Evolutionary conservation across 192 early-diverging fungal genomes (phyloP), one percentile per base, ranked within the genome.

Genomic region (Bifiguratus adelaidae): DNA sequence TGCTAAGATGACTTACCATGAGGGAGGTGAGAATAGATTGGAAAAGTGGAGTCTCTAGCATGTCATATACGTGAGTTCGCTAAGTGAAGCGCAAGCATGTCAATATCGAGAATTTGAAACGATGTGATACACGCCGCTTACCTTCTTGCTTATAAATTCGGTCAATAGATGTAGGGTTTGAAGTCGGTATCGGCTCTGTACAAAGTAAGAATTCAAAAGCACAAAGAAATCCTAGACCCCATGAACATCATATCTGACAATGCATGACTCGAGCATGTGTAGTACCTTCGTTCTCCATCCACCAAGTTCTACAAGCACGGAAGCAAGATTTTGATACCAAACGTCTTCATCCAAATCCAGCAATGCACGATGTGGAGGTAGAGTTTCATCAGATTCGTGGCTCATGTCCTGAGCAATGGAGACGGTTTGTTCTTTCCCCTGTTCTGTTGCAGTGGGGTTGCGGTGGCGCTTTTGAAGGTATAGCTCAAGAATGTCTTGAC

Each of bases 61-160:
- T 74, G 45, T 74, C 68, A 47, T 74, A 68, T 23, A 68, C 30
- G 42, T 74, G 65, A 15, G 69, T 67, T 11, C 72, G 53, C 59
- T 73, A 33, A 22, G 26, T 0, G 13, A 27, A 1, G 8, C 13
- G 19, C 18, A 18, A 22, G 30, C 13, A 45, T 15, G 23, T 15
- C 23, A 46, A 26, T 23, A 19, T 36, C 15, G 20, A 1, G 7
- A 22, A 15, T 12, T 32, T 37, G 2, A n/a, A 38, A 24, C 4
- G 8, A 35, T 19, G 11, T 11, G 16, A 41, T 16, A n/a, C n/a
- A 8, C 27, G 2, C 13, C 25, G 15, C 9, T 47, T 63, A 73
- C 71, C 58, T 70, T 70, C 41, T 60, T 45, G 9, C 58, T 48
- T 37, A 70, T 68, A 34, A 71, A 74, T 41, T 70, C 68, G 30